Percentiles rank a stretch among this genome's conserved stretches.
Conservation (phyloP, 345 rosid genomes). For the Bruguiera parviflora region DNA sequence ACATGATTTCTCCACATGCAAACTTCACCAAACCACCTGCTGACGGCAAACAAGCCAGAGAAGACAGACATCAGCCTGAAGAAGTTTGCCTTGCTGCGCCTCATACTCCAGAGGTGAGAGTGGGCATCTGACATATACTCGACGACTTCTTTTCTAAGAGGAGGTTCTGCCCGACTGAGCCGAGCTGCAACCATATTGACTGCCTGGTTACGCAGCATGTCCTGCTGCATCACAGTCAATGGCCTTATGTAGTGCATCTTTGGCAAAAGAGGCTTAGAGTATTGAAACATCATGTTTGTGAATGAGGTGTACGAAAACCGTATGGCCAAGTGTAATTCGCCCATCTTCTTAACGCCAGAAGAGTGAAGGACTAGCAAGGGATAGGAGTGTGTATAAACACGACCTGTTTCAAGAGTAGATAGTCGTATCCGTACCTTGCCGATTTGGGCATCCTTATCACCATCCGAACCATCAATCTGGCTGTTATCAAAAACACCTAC, state of each 20-base stretch:
- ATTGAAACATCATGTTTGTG: constrained; percentile 20
- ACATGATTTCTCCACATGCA: constrained; percentile 27
- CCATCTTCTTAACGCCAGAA: constrained; percentile 34
- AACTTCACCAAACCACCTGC: constrained; percentile 29
- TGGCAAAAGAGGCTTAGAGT: constrained; percentile 26
- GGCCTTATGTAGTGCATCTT: constrained; percentile 35
- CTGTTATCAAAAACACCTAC: constrained; percentile 28
- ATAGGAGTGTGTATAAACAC: constrained; percentile 29
- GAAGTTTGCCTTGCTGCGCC: constrained; percentile 36
- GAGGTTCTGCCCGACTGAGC: constrained; percentile 31
- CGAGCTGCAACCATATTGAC: constrained; percentile 30
- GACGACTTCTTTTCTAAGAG: constrained; percentile 28
- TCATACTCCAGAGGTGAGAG: constrained; percentile 35
- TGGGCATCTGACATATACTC: constrained; percentile 31
- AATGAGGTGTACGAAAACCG: constrained; percentile 27
- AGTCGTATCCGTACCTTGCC: constrained; percentile 35
- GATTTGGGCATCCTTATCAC: constrained; percentile 15
- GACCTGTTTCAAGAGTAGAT: constrained; percentile 32
- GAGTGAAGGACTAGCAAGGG: constrained; percentile 28
- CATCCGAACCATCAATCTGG: constrained; percentile 23
- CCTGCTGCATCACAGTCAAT: constrained; percentile 29
- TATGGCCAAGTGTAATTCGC: constrained; percentile 28
- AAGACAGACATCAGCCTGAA: constrained; percentile 30
- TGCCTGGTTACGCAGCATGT: constrained; percentile 27
- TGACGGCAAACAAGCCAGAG: constrained; percentile 19